Percentiles rank a stretch among this genome's conserved stretches.
These are phyloP conservation scores for Chytriomyces sp. DNA, from an alignment of 192 early-diverging fungal genomes.

Conservation along the genomic window DNA sequence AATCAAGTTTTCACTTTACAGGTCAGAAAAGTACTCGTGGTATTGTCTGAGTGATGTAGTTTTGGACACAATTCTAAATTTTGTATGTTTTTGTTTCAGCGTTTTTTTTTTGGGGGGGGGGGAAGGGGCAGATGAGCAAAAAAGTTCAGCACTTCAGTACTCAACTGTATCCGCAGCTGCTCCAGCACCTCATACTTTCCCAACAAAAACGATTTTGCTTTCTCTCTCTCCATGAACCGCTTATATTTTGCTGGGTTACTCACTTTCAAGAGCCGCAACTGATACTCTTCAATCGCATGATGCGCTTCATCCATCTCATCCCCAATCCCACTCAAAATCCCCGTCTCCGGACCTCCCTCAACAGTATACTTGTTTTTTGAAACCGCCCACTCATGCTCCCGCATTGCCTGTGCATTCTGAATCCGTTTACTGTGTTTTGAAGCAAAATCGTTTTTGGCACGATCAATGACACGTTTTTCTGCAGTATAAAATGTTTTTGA, in stretches of 20 bases:
- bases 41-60: constrained; percentile 33
- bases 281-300: constrained; percentile 4
- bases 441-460: constrained; percentile 20
- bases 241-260: constrained; percentile 37
- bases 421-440: constrained; percentile 12
- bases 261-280: constrained; percentile 21
- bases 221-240: constrained; percentile 30
- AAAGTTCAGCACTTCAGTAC: neutral
- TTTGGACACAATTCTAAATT: constrained; percentile 30
- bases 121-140: constrained; percentile 4
- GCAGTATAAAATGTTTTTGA: neutral
- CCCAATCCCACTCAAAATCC: neutral
- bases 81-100: no score
- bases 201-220: constrained; percentile 26
- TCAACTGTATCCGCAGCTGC: constrained; percentile 33
- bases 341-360: neutral
- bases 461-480: constrained; percentile 14
- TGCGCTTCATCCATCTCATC: constrained; percentile 9
- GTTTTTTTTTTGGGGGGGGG: neutral
- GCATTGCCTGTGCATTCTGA: constrained; percentile 30
- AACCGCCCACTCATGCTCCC: constrained; percentile 19
- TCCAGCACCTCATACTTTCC: constrained; percentile 35
- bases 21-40: constrained; percentile 19
- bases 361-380: constrained; percentile 14
- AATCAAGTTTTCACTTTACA: constrained; percentile 15